Percentiles rank a stretch among this genome's conserved stretches.
Evolutionary conservation across 116 monocot genomes (phyloP).

Genomic region (Trichopus zeylanicus): DNA sequence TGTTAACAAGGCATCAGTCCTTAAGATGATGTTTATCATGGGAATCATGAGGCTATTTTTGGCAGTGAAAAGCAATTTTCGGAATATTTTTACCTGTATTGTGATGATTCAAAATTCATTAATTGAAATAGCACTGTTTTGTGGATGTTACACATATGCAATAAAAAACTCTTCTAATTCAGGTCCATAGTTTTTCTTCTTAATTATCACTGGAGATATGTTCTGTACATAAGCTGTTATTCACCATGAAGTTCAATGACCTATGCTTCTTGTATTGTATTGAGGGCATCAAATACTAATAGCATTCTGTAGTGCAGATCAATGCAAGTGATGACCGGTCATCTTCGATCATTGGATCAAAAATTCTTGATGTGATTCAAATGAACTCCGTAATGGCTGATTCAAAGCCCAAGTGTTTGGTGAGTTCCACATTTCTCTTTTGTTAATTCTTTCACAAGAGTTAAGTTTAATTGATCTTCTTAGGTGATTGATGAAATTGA

Average conservation of each 20-base stretch:
- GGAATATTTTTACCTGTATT: too few species aligned
- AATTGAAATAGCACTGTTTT: too few species aligned
- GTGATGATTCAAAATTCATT: too few species aligned
- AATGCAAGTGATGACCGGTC: slow-evolving; percentile 99
- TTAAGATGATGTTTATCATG: neutral
- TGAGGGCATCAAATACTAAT: neutral
- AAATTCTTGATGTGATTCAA: slow-evolving; percentile 92
- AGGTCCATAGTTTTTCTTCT: too few species aligned
- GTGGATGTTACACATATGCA: too few species aligned
- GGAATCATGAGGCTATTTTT: too few species aligned
- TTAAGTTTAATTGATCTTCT: neutral
- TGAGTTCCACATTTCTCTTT: slow-evolving; percentile 20
- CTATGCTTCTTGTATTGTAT: neutral
- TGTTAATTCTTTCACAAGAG: neutral
- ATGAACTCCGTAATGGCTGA: slow-evolving; percentile 92
- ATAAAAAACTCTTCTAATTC: too few species aligned
- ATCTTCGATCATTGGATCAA: slow-evolving; percentile 69
- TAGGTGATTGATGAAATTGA: slow-evolving; percentile 99
- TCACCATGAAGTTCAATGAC: neutral
- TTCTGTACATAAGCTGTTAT: neutral
- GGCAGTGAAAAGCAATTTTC: too few species aligned
- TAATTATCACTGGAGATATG: too few species aligned
- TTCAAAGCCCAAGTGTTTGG: slow-evolving; percentile 93
- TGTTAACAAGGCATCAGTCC: too few species aligned
- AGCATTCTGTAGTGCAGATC: slow-evolving; percentile 51